Conservation (phyloP, 192 early-diverging fungal species). For the Gigaspora rosea region DNA sequence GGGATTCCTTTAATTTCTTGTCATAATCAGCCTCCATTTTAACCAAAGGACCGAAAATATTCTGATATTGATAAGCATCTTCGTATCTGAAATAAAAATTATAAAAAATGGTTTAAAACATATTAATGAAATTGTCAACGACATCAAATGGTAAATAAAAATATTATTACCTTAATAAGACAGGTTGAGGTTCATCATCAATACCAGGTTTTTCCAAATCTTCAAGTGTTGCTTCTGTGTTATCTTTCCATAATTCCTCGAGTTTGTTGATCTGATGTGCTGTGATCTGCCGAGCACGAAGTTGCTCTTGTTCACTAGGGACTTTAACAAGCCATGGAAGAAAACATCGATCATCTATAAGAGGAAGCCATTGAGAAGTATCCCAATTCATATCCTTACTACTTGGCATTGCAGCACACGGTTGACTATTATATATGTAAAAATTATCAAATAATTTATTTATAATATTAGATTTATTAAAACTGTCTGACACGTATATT, state of each 20-base stretch:
- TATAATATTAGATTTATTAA: not conserved
- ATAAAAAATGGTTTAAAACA: no score
- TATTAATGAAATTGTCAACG: no score
- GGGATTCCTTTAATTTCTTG: constrained; percentile 83
- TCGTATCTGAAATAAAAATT: constrained; percentile 65
- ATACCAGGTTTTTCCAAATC: constrained; percentile 81
- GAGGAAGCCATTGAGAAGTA: constrained; percentile 92
- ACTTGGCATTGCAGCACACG: constrained; percentile 87
- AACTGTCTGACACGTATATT: not conserved
- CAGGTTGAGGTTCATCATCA: constrained; percentile 84
- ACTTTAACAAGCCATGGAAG: constrained; percentile 93
- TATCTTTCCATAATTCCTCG: constrained; percentile 91
- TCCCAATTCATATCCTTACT: constrained; percentile 98
- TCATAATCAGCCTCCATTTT: constrained; percentile 96
- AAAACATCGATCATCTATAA: constrained; percentile 94
- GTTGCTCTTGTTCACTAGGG: constrained; percentile 83
- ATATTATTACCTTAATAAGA: constrained; percentile 63
- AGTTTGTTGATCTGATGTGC: constrained; percentile 81
- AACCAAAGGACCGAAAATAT: constrained; percentile 92
- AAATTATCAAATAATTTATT: not conserved
- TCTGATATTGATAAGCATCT: constrained; percentile 97
- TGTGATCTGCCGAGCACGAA: constrained; percentile 80
- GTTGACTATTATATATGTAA: constrained; percentile 58
- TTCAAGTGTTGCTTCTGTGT: constrained; percentile 68
- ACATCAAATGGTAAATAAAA: not conserved